Evolutionary conservation across 345 rosid species (phyloP), one percentile per base, ranked within the genome.

Genomic region (Noccaea bulbosa): DNA sequence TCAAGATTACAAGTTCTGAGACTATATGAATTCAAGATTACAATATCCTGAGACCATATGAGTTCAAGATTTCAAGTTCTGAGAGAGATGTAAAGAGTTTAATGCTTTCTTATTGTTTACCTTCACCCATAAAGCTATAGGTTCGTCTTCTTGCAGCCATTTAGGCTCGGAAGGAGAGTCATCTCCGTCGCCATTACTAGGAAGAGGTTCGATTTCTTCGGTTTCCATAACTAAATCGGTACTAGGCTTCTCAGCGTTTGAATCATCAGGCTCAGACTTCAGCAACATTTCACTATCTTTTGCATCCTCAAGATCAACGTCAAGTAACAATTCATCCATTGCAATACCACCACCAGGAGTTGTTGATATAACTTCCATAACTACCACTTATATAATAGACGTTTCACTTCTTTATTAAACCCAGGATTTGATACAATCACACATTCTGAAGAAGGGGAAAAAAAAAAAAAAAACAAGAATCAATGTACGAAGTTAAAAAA

Each of bases 81-180:
- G 30, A 27, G 30, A 20, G 22, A 20, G 22, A 20, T 20, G 2
- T 20, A 20, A 20, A 20, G 22, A 20, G 22, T 20, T 20, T 20
- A 20, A 20, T 20, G 22, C 22, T 20, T 1, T 20, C 22, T 20
- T 20, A 17, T 27, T 65, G 32, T n/a, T 34, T 82, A 94, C 99
- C 98, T 91, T 94, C 65, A 94, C 99, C 99, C 99, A 94, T 33
- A 91, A 72, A 71, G 99, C 96, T 73, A 87, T 81, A 59, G 96
- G 83, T 78, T 88, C 93, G 76, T 91, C 97, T 70, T 68, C 75
- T 73, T 84, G 89, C n/a, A 91, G 76, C 96, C 96, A 89, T 78
- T 85, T 83, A 12, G 93, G 86, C 59, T 88, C 95, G 11, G 82
- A 70, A 76, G 80, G 75, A 41, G 85, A 81, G n/a, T 73, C 75